These are phyloP conservation scores for Myxozyma neotropica DNA, from an alignment of 805 yeast species.

Conservation along the genomic window DNA sequence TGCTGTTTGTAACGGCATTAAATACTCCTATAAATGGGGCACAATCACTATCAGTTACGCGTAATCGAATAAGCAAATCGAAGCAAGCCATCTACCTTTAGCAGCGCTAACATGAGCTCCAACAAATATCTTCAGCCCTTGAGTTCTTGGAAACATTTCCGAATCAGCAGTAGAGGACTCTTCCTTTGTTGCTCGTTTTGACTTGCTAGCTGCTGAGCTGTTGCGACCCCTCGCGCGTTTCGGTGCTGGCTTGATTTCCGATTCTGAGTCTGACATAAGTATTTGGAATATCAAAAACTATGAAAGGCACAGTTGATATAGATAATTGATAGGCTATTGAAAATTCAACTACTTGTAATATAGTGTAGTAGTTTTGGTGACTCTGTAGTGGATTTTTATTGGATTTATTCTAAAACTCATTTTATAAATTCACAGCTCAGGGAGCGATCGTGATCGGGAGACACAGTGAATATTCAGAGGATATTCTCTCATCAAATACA, in stretches of 20 bases:
- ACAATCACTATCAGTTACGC: no score
- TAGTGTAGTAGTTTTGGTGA: no score
- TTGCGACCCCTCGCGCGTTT: constrained; percentile 11
- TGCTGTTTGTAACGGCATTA: constrained; percentile 53
- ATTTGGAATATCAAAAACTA: neutral
- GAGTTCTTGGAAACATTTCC: constrained; percentile 48
- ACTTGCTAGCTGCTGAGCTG: neutral
- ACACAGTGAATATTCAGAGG: no score
- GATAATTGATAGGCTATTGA: neutral
- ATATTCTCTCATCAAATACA: no score
- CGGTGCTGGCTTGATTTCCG: constrained; percentile 9
- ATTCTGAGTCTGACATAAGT: constrained; percentile 23
- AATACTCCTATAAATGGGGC: no score
- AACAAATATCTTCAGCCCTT: constrained; percentile 43
- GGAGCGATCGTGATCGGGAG: no score
- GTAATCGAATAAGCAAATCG: no score
- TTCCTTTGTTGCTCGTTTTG: constrained; percentile 6
- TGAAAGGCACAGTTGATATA: neutral
- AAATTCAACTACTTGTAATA: neutral
- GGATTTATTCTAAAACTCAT: no score
- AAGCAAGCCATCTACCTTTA: constrained; percentile 23
- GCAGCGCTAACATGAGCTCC: constrained; percentile 33
- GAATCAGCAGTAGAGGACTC: neutral
- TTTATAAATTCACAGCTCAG: no score
- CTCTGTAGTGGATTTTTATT: no score